Evolutionary conservation across 2,329 filamentous ascomycete species (phyloP), one percentile per base, ranked within the genome.

Genomic region (Hypoxylon sp.): DNA sequence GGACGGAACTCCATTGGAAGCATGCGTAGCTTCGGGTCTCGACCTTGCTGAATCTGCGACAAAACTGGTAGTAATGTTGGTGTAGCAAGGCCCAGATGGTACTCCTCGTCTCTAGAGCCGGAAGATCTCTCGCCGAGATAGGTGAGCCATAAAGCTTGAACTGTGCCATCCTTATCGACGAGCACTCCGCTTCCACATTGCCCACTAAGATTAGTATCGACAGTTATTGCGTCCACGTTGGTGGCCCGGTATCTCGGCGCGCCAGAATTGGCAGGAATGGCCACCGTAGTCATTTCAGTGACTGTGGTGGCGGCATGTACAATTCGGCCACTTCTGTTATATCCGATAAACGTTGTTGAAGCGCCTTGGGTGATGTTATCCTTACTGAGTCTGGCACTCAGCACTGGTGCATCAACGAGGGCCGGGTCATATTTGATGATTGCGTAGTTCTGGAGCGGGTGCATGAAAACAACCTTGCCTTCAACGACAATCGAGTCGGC

Each of bases 331-430:
- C 97, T 98, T 70, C 96, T 90, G 76, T 99, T 99, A 82, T 97
- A 96, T n/a, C 96, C 96, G 68, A 99, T 91, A 79, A 99, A 99
- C 71, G 97, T 94, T 0, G 94, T 97, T 61, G 95, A 91, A 50
- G 94, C 93, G 33, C 96, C 96, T 81, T 98, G 96, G 53, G 93
- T 94, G 76, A 98, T 93, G 72, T 89, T 89, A 59, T 92, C 88
- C 4, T 84, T 89, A 74, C 93, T 93, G 51, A 99, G 85, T 72
- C 88, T 92, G 3, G 96, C 96, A 69, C 92, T 95, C 81, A 94
- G 88, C 11, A 99, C 94, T 0, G 96, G 94, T 1, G 95, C 96
- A 74, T 97, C 89, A n/a, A 98, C 96, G 16, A 99, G 86, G 38
- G 87, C 89, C 1, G 96, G 93, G 76, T 99, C 95, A 77, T 99